These are phyloP conservation scores for Echinochloa phyllopogon DNA, from an alignment of 176 grass and related monocot genomes.

Conservation along the genomic window DNA sequence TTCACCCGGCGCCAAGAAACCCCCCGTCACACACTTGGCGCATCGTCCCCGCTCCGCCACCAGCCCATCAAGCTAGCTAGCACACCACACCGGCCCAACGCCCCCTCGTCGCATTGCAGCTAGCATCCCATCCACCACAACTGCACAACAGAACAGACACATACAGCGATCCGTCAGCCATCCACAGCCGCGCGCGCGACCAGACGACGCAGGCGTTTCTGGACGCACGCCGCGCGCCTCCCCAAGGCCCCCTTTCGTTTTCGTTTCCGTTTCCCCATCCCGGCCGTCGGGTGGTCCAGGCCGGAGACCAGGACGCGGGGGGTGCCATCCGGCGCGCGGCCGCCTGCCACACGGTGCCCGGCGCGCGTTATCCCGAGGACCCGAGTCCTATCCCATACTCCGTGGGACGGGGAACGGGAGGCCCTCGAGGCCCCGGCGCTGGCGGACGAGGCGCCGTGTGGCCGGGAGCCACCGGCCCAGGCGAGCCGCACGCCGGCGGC, in stretches of 20 bases:
- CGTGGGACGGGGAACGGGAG: too few species aligned
- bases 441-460: slow-evolving; percentile 46
- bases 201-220: neutral
- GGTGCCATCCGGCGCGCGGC: neutral
- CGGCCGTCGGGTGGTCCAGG: slow-evolving; percentile 18
- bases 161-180: too few species aligned
- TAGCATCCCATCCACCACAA: too few species aligned
- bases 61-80: neutral
- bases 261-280: neutral
- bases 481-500: slow-evolving; percentile 38
- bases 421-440: neutral
- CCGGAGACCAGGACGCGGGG: neutral
- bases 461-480: slow-evolving; percentile 40
- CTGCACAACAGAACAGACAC: too few species aligned
- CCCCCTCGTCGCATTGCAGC: too few species aligned
- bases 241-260: neutral
- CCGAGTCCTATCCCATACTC: slow-evolving; percentile 36
- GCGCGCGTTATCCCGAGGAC: slow-evolving; percentile 36
- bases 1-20: neutral
- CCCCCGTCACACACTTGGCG: neutral
- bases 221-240: slow-evolving; percentile 1
- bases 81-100: neutral
- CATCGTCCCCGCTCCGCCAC: neutral
- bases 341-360: slow-evolving; percentile 48
- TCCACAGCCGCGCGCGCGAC: neutral